Percentiles rank a stretch among this genome's conserved stretches.
These are phyloP conservation scores for Mediolabrus comicus DNA, from an alignment of 108 stramenopile species.

Conservation along the genomic window DNA sequence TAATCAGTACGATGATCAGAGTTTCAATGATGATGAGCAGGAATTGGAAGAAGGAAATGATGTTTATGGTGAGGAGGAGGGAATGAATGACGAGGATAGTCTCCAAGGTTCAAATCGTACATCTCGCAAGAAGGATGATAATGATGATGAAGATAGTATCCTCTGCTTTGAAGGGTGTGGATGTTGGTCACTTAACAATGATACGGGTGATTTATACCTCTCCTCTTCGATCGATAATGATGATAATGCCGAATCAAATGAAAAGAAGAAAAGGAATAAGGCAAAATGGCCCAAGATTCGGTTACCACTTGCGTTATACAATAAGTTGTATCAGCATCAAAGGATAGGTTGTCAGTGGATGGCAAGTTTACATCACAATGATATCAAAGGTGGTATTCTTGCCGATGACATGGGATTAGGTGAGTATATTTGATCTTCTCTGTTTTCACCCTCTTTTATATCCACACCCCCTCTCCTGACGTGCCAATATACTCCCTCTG, in stretches of 20 bases:
- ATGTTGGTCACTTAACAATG: constrained; percentile 31
- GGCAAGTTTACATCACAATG: constrained; percentile 68
- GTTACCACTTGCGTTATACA: constrained; percentile 53
- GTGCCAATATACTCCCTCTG: not conserved
- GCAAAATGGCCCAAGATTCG: constrained; percentile 57
- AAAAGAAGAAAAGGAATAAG: not conserved
- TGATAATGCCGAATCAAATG: not conserved
- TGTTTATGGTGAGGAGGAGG: not conserved
- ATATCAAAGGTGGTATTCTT: constrained; percentile 88
- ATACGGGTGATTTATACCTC: constrained; percentile 20
- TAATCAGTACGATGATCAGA: constrained; percentile 5
- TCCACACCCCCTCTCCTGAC: not conserved
- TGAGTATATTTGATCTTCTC: too few relatives aligned
- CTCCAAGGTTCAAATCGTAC: not conserved
- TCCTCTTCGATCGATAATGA: constrained; percentile 3
- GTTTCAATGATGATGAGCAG: not conserved
- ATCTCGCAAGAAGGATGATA: not conserved
- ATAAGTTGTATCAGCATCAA: constrained; percentile 79
- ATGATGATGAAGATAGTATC: constrained; percentile 23
- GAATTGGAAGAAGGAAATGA: not conserved
- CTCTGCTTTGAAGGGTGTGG: constrained; percentile 31
- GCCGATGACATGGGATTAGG: constrained; percentile 49
- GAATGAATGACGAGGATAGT: not conserved
- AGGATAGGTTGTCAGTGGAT: constrained; percentile 92
- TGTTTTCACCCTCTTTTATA: too few relatives aligned